Evolutionary conservation across 352 stramenopile species (phyloP), one percentile per base, ranked within the genome.

Genomic region (Phytophthora sansomeana): DNA sequence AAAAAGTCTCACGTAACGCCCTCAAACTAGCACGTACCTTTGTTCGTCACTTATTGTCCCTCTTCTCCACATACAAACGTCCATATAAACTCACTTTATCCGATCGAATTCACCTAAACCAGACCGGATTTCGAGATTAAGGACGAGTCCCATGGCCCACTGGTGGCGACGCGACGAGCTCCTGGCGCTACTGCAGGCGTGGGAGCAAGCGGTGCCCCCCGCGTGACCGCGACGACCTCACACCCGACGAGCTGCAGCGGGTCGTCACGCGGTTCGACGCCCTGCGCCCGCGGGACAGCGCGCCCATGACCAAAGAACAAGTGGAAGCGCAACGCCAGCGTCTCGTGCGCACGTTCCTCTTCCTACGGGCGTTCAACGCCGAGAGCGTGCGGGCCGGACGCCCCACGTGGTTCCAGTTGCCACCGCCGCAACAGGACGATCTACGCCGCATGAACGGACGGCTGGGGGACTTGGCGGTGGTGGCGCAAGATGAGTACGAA

Each of bases 141-240:
- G 28, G 17, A 6, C 19, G 6, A 19, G 28, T 58, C 24, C 29
- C 21, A 77, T 75, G 62, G 47, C 61, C 29, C 58, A 65, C 57
- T 71, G 49, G 68, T 80, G 72, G 72, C 69, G 63, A 68, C 64
- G 42, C 26, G 69, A 75, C 59, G 69, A 80, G 54, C 29, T 80
- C 3, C 39, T 59, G 21, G 60, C 59, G 24, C 60, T 80, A 7
- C 21, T 80, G n/a, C 60, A 75, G 35, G 72, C 69, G 36, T 80
- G 72, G 72, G 64, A 69, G 16, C 56, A 77, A 44, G 50, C 66
- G 17, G 3, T 78, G 0, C 0, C 5, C 58, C 5, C 72, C 72
- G 14, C 72, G 72, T 16, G 72, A 75, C 53, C 69, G 72, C 5
- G 72, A 80, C 16, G 54, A 75, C 11, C 54, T 77, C 11, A 35